Conservation (phyloP, 352 stramenopile genomes). For the Phytophthora meadii region DNA sequence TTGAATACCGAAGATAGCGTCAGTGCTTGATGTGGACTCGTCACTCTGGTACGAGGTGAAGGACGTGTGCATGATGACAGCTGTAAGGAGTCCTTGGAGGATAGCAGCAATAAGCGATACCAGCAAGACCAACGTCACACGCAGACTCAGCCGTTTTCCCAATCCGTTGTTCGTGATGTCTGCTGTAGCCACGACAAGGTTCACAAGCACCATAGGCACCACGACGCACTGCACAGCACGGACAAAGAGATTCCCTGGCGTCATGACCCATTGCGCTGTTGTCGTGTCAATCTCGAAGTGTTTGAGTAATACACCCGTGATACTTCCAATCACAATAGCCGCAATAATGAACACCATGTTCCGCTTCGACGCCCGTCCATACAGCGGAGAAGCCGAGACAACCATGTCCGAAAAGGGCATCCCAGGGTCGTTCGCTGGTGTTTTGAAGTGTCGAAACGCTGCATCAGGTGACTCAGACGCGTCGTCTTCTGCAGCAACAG, state of each 20-base stretch:
- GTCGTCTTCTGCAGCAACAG: constrained; percentile 22
- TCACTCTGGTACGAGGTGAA: constrained; percentile 45
- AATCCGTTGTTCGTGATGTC: constrained; percentile 68
- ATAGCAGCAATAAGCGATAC: constrained; percentile 57
- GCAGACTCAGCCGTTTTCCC: constrained; percentile 48
- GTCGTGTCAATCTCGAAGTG: constrained; percentile 53
- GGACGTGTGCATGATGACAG: constrained; percentile 51
- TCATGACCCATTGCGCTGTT: constrained; percentile 68
- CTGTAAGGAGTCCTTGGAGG: constrained; percentile 64
- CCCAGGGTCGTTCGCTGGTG: constrained; percentile 36
- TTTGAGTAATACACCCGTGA: constrained; percentile 59
- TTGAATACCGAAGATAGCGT: constrained; percentile 76
- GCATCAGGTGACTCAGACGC: constrained; percentile 47
- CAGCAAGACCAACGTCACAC: constrained; percentile 54
- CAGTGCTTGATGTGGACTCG: constrained; percentile 28
- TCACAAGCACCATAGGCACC: constrained; percentile 82
- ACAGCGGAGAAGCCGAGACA: constrained; percentile 40
- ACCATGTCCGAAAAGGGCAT: constrained; percentile 40
- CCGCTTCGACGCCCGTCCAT: constrained; percentile 44
- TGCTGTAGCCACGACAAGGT: constrained; percentile 71
- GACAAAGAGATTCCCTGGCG: constrained; percentile 76
- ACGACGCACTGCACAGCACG: constrained; percentile 82
- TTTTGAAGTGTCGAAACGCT: constrained; percentile 65
- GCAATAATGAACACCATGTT: constrained; percentile 61
- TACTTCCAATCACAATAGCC: constrained; percentile 51